These are phyloP conservation scores for Phytopythium kandeliae DNA, from an alignment of 352 stramenopile genomes.

Conservation along the genomic window DNA sequence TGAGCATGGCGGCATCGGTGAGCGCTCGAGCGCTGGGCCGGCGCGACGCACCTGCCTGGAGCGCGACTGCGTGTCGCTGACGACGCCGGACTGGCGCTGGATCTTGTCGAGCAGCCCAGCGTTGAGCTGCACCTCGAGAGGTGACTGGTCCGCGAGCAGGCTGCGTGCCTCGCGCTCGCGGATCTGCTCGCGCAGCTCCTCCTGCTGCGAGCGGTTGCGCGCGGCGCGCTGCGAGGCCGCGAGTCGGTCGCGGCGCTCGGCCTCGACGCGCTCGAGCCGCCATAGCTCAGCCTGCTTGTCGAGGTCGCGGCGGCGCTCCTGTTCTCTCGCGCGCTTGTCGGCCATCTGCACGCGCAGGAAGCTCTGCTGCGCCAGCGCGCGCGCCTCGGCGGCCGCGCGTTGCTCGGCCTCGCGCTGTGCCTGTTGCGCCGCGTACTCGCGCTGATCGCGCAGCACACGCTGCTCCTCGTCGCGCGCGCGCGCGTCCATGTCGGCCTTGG, in stretches of 20 bases:
- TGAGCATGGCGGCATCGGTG: background rate
- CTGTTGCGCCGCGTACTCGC: conserved; percentile 56
- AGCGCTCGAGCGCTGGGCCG: background rate
- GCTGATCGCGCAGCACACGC: conserved; percentile 53
- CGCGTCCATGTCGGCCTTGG: conserved; percentile 59
- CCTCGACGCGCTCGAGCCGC: conserved; percentile 55
- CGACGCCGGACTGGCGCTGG: conserved; percentile 49
- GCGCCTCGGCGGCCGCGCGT: conserved; percentile 41
- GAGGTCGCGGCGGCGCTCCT: conserved; percentile 42
- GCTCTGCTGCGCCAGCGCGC: conserved; percentile 44
- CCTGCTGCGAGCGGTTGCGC: conserved; percentile 54
- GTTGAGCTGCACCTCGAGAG: conserved; percentile 73
- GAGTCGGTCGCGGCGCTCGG: conserved; percentile 45
- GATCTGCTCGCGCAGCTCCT: conserved; percentile 67
- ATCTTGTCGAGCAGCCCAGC: conserved; percentile 65
- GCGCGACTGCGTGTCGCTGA: conserved; percentile 64
- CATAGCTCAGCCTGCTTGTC: conserved; percentile 83
- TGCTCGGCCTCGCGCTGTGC: conserved; percentile 46
- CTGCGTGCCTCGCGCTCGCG: conserved; percentile 51
- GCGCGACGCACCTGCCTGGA: conserved; percentile 53
- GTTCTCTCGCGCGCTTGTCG: conserved; percentile 64
- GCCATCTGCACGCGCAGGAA: conserved; percentile 55
- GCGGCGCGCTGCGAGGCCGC: conserved; percentile 40
- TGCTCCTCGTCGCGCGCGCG: conserved; percentile 61
- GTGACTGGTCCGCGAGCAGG: conserved; percentile 60